A percentile compares a stretch with the other conserved stretches of the same genome.
Evolutionary conservation across 306 rosid genomes (phyloP).

Genomic region (Cucumis cinereus): DNA sequence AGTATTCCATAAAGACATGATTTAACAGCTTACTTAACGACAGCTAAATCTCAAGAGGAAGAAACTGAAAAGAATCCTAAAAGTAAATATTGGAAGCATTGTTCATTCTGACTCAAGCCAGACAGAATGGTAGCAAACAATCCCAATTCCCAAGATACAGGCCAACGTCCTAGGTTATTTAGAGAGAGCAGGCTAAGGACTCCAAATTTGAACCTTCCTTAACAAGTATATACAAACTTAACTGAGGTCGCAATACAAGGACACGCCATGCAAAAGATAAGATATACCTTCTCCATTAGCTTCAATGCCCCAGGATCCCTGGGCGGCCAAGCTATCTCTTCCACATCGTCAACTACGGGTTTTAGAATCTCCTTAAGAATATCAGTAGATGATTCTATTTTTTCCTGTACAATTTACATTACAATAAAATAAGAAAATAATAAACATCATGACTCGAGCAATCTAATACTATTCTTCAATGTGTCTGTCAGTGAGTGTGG

Average conservation of each 20-base stretch:
- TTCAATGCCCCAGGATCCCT: constrained; percentile 57
- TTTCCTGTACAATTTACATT: constrained; percentile 38
- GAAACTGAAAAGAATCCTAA: neutral
- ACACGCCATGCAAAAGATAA: neutral
- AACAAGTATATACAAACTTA: neutral
- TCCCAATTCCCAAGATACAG: neutral
- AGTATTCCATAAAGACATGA: neutral
- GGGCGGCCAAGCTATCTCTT: constrained; percentile 87
- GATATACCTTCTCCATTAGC: constrained; percentile 51
- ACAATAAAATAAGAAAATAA: neutral
- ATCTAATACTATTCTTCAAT: neutral
- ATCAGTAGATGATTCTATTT: constrained; percentile 85
- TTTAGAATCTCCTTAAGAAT: constrained; percentile 64
- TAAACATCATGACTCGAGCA: neutral
- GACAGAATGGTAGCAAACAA: neutral
- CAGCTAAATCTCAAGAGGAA: neutral
- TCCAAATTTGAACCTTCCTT: neutral
- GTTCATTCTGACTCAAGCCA: neutral
- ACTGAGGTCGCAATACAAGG: neutral
- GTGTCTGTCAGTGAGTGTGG: neutral
- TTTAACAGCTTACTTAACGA: neutral
- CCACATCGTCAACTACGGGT: constrained; percentile 62
- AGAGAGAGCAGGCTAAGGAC: neutral
- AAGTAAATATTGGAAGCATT: neutral
- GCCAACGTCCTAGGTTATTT: neutral